Base-by-base conservation (phyloP, 257 asterid genomes). In the Solanum peruvianum region DNA sequence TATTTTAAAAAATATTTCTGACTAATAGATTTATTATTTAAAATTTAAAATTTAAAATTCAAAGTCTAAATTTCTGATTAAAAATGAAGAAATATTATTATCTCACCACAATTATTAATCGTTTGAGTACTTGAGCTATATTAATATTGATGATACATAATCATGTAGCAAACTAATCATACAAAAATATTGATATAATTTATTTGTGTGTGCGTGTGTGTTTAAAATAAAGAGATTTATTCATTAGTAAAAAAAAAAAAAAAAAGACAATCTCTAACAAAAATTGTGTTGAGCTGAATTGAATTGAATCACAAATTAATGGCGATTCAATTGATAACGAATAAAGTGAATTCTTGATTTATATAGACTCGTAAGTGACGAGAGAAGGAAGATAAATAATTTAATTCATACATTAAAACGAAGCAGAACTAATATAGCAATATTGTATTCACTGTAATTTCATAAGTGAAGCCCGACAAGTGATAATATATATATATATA, bases 181-280 rank as follows among this genome's bases (percentile, higher is more conserved):
- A n/a, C 33, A 62, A 11, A 16, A 62, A 6, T 21, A 9, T 4
- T 21, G 27, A 60, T 56, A 20, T 52, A 52, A 6, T 18, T 52
- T 52, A 52, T 52, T 52, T 52, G 62, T 52, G 62, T 41, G 8
- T 6, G 60, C 15, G 21, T 6, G 8, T 49, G 60, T 49, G 1
- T 52, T 52, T 16, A n/a, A n/a, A 33, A 3, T 16, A 16, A 2
- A 52, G 10, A 52, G 23, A 16, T 52, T 18, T 52, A 52, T 52
- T 52, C 4, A 52, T 52, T 18, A 18, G 62, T 52, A 6, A 52
- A 18, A 52, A 16, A 5, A 39, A 39, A 21, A 27, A 1, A 31
- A 31, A 31, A 2, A 29, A 31, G 3, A 52, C 1, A 21, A 21
- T 21, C 3, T 1, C 5, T 0, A 21, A 4, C 14, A 0, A 60